These are phyloP conservation scores for Boletus rubropictus DNA, from an alignment of 768 basidiomycete species.

Conservation along the genomic window DNA sequence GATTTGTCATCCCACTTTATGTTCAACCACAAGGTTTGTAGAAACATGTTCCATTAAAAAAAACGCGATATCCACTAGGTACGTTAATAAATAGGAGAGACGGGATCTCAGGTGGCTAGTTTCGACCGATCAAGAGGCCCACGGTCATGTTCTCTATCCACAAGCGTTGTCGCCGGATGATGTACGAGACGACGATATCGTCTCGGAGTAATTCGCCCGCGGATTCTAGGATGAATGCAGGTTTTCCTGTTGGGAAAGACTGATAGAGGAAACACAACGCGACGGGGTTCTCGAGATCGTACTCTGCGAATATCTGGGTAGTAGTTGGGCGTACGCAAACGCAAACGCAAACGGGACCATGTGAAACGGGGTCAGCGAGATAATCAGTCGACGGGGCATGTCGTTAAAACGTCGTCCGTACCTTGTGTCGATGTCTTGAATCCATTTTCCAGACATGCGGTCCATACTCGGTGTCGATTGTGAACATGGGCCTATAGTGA, in stretches of 20 bases:
- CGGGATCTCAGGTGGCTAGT: background rate
- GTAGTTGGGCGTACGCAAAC: no score
- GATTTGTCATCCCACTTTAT: no score
- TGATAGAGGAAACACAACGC: conserved; percentile 17
- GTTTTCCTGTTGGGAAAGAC: conserved; percentile 3
- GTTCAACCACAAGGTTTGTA: no score
- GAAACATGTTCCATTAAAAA: no score
- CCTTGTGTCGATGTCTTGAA: conserved; percentile 23
- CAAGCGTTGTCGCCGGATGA: conserved; percentile 24
- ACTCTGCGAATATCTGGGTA: no score
- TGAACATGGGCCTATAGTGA: conserved; percentile 13
- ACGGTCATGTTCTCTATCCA: conserved; percentile 20
- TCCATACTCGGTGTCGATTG: conserved; percentile 21
- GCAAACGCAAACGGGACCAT: no score
- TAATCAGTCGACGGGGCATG: no score
- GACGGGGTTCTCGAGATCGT: no score
- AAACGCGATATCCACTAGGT: no score
- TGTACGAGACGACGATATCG: conserved; percentile 25
- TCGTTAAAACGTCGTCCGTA: background rate
- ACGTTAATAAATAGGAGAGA: no score
- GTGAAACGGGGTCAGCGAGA: no score
- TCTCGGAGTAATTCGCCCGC: conserved; percentile 25
- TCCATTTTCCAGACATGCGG: conserved; percentile 24
- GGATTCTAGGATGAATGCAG: conserved; percentile 20
- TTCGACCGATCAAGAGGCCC: conserved; percentile 22